phyloP scores from a whole-genome alignment of 192 early-diverging fungal genomes.

The Allomyces macrogynus region DNA sequence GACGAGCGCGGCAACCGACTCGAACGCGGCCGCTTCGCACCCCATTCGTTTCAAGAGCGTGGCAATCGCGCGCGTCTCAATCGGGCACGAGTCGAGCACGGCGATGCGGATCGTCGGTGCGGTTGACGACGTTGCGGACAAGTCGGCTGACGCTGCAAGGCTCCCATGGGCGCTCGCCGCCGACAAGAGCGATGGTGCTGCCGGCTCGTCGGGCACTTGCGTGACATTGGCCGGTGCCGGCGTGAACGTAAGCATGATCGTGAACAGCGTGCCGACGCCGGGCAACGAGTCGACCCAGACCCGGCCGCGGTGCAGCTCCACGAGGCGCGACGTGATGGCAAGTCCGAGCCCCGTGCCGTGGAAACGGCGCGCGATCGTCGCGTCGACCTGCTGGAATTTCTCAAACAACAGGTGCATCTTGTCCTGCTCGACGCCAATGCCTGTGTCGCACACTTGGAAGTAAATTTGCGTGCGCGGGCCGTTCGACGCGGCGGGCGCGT shows the following conservation, averaged over 20 bases:
- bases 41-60: too few species aligned
- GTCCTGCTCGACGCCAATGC: constrained; percentile 65
- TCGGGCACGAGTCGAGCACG: neutral
- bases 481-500: neutral
- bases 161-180: neutral
- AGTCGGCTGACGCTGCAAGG: neutral
- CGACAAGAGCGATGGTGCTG: neutral
- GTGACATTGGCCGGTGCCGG: neutral
- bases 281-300: constrained; percentile 55
- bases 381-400: constrained; percentile 65
- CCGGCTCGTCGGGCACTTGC: neutral
- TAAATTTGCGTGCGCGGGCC: constrained; percentile 7
- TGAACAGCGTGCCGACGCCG: constrained; percentile 57
- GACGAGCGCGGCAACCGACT: too few species aligned
- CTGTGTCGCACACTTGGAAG: constrained; percentile 55
- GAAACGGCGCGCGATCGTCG: constrained; percentile 60
- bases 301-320: constrained; percentile 53
- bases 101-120: neutral
- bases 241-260: constrained; percentile 42
- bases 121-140: neutral
- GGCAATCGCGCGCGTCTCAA: neutral
- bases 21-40: too few species aligned
- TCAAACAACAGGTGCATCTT: constrained; percentile 58
- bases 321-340: constrained; percentile 58
- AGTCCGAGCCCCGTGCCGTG: constrained; percentile 73